Evolutionary conservation across 148 eudicot species (phyloP).

Genomic region (Pouteria glomerata): DNA sequence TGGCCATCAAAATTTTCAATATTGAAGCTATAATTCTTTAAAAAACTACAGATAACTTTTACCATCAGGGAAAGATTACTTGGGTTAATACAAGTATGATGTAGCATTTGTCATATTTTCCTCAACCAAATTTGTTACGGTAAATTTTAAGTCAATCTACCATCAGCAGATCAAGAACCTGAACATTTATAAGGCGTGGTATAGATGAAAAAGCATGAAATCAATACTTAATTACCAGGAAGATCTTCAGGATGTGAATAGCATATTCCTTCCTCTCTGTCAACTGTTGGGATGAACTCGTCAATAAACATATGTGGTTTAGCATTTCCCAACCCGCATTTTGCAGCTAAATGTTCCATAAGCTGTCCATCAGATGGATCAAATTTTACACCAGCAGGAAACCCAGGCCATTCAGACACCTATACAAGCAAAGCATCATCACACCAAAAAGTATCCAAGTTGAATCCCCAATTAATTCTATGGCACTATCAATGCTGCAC

Average conservation of each 20-base stretch:
- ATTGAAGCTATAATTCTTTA: not conserved
- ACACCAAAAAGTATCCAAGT: no score
- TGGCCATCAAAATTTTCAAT: not conserved
- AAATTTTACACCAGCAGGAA: conserved; percentile 76
- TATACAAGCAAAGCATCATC: conserved; percentile 13
- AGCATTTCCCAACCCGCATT: conserved; percentile 38
- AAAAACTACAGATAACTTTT: not conserved
- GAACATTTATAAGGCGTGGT: not conserved
- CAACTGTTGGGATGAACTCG: conserved; percentile 71
- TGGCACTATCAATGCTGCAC: no score
- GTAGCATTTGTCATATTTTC: not conserved
- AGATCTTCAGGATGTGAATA: conserved; percentile 77
- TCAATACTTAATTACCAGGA: conserved; percentile 44
- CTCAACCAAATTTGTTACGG: not conserved
- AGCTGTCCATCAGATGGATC: conserved; percentile 74
- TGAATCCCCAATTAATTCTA: no score
- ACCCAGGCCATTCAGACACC: conserved; percentile 84
- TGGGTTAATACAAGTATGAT: not conserved
- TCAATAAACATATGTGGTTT: conserved; percentile 57
- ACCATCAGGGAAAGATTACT: not conserved
- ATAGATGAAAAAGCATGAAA: not conserved
- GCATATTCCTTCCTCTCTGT: conserved; percentile 60
- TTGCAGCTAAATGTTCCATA: conserved; percentile 61
- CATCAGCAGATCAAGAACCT: no score
- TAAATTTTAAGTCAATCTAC: not conserved